These are phyloP conservation scores for Pseudogymnoascus verrucosus DNA, from an alignment of 2,329 filamentous ascomycete genomes.

Conservation along the genomic window DNA sequence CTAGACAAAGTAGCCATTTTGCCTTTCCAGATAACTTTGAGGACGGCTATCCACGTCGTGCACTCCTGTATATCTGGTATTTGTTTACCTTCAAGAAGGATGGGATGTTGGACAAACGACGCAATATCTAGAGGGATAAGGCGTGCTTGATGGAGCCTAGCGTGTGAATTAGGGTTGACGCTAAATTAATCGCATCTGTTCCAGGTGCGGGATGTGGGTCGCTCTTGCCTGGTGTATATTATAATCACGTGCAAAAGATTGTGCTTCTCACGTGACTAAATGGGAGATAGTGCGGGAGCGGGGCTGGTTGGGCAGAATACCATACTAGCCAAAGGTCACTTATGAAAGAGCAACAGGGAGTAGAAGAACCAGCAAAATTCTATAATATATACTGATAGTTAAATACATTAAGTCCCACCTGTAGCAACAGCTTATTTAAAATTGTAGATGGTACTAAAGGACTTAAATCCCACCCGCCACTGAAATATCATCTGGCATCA, in stretches of 20 bases:
- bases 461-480: background rate
- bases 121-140: background rate
- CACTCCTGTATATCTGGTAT: constrained; percentile 6
- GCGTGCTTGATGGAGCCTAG: constrained; percentile 5
- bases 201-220: constrained; percentile 2
- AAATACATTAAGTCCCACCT: background rate
- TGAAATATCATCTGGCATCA: constrained; percentile 2
- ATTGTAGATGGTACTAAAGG: background rate
- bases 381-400: background rate
- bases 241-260: background rate
- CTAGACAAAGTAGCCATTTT: background rate
- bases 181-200: constrained; percentile 7
- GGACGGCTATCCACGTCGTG: background rate
- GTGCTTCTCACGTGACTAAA: background rate
- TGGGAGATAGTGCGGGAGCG: background rate
- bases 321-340: background rate
- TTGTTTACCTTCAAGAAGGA: background rate
- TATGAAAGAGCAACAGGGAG: background rate
- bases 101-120: constrained; percentile 3
- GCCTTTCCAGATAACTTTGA: background rate
- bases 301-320: background rate
- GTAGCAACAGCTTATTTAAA: background rate
- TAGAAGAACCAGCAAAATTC: background rate
- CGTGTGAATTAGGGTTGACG: constrained; percentile 1
- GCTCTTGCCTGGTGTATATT: background rate